phyloP scores from a whole-genome alignment of 2,329 filamentous ascomycete species.

The Neoscytalidium dimidiatum region DNA sequence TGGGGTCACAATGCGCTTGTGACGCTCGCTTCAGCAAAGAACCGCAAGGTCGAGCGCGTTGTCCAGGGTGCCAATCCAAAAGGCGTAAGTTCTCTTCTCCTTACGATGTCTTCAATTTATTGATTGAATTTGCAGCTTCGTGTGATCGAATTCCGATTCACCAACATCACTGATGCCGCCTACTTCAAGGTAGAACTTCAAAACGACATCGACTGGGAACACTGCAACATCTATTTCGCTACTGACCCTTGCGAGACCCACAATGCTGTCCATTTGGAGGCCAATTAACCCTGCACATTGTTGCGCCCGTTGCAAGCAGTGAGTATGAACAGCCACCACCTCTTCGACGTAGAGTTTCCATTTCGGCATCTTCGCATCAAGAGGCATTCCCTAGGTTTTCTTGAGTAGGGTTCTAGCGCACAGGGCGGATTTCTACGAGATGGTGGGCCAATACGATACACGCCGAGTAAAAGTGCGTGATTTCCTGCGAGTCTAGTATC shows the following conservation, averaged over 20 bases:
- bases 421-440: not conserved
- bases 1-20: conserved; percentile 39
- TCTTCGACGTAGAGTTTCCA: not conserved
- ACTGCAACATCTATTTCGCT: conserved; percentile 45
- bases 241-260: conserved; percentile 44
- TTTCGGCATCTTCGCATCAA: not conserved
- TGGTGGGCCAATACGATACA: not conserved
- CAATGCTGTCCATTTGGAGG: conserved; percentile 10
- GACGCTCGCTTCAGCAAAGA: conserved; percentile 38
- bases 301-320: too few species aligned
- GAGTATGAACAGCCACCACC: not conserved
- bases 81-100: conserved; percentile 39
- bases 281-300: not conserved
- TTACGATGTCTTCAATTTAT: not conserved
- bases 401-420: not conserved
- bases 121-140: conserved; percentile 35
- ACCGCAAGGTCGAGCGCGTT: conserved; percentile 48
- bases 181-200: conserved; percentile 45
- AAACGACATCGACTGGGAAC: conserved; percentile 48
- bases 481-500: not conserved
- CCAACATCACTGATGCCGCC: conserved; percentile 48
- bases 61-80: conserved; percentile 41
- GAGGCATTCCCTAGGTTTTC: not conserved
- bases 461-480: not conserved
- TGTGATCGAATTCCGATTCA: conserved; percentile 52